phyloP scores from a whole-genome alignment of 148 eudicot genomes.

The Cornus florida region DNA sequence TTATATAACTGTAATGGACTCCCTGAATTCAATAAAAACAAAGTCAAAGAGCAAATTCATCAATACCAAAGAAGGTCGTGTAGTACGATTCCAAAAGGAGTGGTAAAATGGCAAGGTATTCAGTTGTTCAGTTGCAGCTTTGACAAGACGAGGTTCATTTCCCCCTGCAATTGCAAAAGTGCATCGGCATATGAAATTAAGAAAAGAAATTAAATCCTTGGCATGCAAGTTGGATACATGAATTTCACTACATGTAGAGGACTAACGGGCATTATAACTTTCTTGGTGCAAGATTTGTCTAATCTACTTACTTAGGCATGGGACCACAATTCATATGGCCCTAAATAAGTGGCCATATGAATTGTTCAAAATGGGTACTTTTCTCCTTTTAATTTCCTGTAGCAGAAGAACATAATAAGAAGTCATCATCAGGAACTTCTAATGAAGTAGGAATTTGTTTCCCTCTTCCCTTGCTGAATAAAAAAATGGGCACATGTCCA shows the following conservation, averaged over 20 bases:
- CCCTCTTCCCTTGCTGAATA: neutral
- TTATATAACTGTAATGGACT: neutral
- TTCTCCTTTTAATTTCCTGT: no score
- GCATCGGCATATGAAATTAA: neutral
- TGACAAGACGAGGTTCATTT: conserved; percentile 85
- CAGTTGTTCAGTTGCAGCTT: conserved; percentile 77
- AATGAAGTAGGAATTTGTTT: neutral
- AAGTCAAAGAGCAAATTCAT: conserved; percentile 12
- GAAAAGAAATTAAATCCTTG: neutral
- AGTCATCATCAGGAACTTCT: no score
- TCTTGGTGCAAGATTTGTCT: neutral
- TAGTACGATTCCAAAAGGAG: conserved; percentile 97
- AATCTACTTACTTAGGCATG: neutral
- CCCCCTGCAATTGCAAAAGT: conserved; percentile 63
- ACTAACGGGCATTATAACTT: neutral
- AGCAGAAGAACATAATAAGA: no score
- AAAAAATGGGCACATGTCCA: neutral
- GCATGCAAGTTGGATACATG: neutral
- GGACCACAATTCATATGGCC: neutral
- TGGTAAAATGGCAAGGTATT: conserved; percentile 92
- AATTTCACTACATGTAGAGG: neutral
- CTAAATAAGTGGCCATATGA: neutral
- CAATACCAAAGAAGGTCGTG: conserved; percentile 82
- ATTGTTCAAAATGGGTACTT: neutral
- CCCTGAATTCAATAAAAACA: neutral